Evolutionary conservation across 2,329 filamentous ascomycete genomes (phyloP).

Genomic region (Penicillium concentricum): DNA sequence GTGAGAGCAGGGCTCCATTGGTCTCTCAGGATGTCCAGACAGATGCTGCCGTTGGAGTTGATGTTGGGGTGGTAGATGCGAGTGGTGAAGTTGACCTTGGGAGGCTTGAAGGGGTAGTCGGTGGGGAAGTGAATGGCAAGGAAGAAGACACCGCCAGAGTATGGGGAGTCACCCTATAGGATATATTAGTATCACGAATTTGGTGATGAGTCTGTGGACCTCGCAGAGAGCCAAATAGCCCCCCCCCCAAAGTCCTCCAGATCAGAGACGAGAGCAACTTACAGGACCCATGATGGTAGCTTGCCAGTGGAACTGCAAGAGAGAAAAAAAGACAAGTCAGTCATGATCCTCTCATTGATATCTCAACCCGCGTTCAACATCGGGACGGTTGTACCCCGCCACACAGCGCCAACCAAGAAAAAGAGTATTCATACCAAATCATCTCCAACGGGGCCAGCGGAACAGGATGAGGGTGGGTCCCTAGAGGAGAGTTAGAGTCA

Average conservation of each 20-base stretch:
- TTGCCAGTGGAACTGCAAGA: conserved; percentile 94
- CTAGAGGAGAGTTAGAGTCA: conserved; percentile 49
- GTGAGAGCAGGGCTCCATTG: conserved; percentile 99
- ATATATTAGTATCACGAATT: conserved; percentile 35
- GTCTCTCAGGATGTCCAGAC: conserved; percentile 95
- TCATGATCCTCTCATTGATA: conserved; percentile 7
- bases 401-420: conserved; percentile 12
- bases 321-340: conserved; percentile 30
- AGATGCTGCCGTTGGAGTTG: conserved; percentile 99
- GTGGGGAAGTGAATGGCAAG: conserved; percentile 98
- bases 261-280: conserved; percentile 50
- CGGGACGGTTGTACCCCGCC: conserved; percentile 23
- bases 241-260: neutral
- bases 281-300: conserved; percentile 99
- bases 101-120: conserved; percentile 99
- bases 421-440: conserved; percentile 73
- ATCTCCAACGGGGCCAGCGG: conserved; percentile 92
- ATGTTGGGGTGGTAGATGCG: conserved; percentile 99
- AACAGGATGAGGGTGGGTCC: conserved; percentile 98
- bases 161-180: conserved; percentile 83
- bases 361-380: conserved; percentile 1
- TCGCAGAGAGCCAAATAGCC: neutral
- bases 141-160: conserved; percentile 98
- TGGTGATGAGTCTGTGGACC: neutral
- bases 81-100: conserved; percentile 99